phyloP scores from a whole-genome alignment of 2,329 filamentous ascomycete genomes.

The Aciculosporium take region DNA sequence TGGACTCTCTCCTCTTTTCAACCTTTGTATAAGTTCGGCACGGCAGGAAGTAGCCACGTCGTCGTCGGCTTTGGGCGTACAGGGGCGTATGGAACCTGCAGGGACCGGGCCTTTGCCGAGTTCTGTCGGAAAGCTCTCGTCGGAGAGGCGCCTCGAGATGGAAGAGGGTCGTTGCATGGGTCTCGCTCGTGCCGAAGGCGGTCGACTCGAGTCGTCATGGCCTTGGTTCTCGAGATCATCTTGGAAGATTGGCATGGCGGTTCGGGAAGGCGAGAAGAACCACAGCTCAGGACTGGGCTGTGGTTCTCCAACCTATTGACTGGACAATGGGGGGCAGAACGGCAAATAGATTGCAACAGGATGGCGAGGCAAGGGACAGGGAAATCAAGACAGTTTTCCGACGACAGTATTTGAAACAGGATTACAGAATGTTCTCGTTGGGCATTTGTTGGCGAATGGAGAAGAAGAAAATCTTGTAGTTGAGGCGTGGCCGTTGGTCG shows the following conservation, averaged over 20 bases:
- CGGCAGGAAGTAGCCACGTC: constrained; percentile 40
- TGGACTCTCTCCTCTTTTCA: constrained; percentile 68
- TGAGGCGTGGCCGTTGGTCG: background rate
- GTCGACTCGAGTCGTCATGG: constrained; percentile 10
- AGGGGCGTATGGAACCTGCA: constrained; percentile 23
- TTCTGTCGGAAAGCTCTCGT: constrained; percentile 47
- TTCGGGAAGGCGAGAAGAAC: constrained; percentile 14
- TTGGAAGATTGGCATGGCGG: constrained; percentile 44
- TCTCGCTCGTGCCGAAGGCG: constrained; percentile 11
- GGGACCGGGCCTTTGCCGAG: constrained; percentile 43
- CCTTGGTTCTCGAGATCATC: constrained; percentile 29
- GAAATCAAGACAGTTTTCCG: too few species aligned
- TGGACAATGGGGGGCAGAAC: constrained; percentile 6
- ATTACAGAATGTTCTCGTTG: background rate
- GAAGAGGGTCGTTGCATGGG: constrained; percentile 8
- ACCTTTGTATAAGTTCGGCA: constrained; percentile 65
- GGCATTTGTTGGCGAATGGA: background rate
- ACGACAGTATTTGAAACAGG: background rate
- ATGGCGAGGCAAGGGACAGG: too few species aligned
- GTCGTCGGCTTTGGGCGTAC: constrained; percentile 12
- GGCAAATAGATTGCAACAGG: background rate
- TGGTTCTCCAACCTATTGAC: constrained; percentile 8
- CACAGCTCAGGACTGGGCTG: constrained; percentile 18
- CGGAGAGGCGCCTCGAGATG: constrained; percentile 27
- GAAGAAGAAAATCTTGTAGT: too few species aligned